Base-by-base conservation (phyloP, 169 alveolate genomes). In the Plasmodium gonderi region DNA sequence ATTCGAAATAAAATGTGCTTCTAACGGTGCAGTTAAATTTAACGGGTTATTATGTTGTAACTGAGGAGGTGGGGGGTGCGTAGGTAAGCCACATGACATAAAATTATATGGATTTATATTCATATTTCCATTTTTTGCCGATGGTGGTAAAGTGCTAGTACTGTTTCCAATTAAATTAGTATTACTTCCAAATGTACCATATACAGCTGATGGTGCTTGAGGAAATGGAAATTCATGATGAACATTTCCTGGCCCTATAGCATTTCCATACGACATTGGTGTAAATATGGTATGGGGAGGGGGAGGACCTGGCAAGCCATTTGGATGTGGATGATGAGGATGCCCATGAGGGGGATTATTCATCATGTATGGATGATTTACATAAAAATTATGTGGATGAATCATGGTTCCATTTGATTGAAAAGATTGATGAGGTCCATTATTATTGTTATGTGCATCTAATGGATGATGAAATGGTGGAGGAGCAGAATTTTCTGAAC, bases 201-300 rank as follows among this genome's bases (percentile, higher is more conserved):
- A 83, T 2, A 83, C 92, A 23, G 92, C 38, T 8, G 91, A 31
- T 20, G 64, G 65, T 5, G 81, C 80, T 72, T 83, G 92, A 9
- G 83, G 68, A 76, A 83, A 83, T 3, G 92, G 79, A 6, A 83
- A 17, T 0, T 83, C 92, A 83, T 69, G 87, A 87, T 76, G 93
- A 4, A 77, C 90, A 77, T 47, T 79, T 20, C 78, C 76, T 23
- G 91, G 2, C 2, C 68, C 83, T 20, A 54, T 7, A 2, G 45
- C 11, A 33, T 47, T 74, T 47, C 40, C 83, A 69, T 45, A 69
- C 0, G 92, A 36, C 31, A 74, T 36, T 5, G 92, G 82, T 17
- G 83, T 69, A 49, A 83, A 83, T 69, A 83, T 29, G n/a, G 92
- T 6, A 23, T 83, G 92, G 1, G 81, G 72, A 4, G 72, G 92